Conservation (phyloP, 2,329 filamentous ascomycete genomes). For the Aspergillus japonicus region DNA sequence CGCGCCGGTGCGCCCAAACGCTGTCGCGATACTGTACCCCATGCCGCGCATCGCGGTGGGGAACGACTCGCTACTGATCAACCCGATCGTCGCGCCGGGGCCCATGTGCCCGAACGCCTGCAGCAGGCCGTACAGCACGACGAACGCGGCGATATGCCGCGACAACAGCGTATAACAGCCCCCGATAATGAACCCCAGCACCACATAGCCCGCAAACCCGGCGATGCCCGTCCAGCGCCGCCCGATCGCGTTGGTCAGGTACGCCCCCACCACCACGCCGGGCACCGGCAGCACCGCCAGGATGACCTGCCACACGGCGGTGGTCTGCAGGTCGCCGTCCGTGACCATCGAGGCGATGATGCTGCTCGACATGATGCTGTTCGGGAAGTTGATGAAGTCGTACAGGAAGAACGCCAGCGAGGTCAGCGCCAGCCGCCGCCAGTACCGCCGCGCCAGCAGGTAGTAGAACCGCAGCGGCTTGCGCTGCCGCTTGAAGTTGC, state of each 20-base stretch:
- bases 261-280: constrained; percentile 34
- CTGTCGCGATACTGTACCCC: constrained; percentile 34
- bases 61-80: constrained; percentile 34
- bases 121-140: constrained; percentile 35
- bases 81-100: constrained; percentile 34
- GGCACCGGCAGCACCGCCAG: constrained; percentile 35
- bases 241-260: constrained; percentile 34
- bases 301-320: constrained; percentile 38
- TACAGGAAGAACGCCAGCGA: constrained; percentile 38
- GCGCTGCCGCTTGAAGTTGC: constrained; percentile 31
- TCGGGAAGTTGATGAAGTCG: constrained; percentile 41
- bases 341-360: constrained; percentile 36
- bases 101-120: constrained; percentile 37
- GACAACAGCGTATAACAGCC: constrained; percentile 29
- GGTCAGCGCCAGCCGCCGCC: constrained; percentile 30
- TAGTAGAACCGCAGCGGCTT: constrained; percentile 26
- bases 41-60: constrained; percentile 35
- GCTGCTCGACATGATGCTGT: constrained; percentile 37
- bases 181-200: constrained; percentile 35
- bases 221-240: constrained; percentile 31
- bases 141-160: constrained; percentile 31
- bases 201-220: constrained; percentile 30
- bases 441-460: constrained; percentile 29
- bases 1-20: constrained; percentile 36
- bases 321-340: constrained; percentile 32